A percentile compares a stretch with the other conserved stretches of the same genome.
These are phyloP conservation scores for Sporothrix brunneoviolacea DNA, from an alignment of 2,329 filamentous ascomycete genomes.

Conservation along the genomic window DNA sequence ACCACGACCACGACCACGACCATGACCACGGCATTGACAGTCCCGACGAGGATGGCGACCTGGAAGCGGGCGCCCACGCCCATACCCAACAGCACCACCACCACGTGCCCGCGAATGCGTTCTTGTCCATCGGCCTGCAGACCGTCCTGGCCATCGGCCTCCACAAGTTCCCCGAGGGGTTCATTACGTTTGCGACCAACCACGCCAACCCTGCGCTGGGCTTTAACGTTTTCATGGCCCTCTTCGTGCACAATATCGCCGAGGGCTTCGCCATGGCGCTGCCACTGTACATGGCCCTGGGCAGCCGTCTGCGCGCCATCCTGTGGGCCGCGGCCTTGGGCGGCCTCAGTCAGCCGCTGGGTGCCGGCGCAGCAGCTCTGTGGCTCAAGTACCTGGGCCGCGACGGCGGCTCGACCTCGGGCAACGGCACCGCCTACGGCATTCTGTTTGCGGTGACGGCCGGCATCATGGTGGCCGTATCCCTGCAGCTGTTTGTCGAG, in stretches of 20 bases:
- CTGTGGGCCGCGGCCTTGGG: conserved; percentile 77
- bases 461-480: conserved; percentile 94
- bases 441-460: conserved; percentile 82
- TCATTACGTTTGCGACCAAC: conserved; percentile 93
- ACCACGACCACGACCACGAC: neutral
- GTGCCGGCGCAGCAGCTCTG: conserved; percentile 73
- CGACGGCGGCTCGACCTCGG: conserved; percentile 52
- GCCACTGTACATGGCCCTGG: conserved; percentile 84
- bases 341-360: conserved; percentile 78
- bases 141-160: conserved; percentile 91
- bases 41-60: conserved; percentile 14
- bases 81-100: conserved; percentile 64
- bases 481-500: conserved; percentile 82
- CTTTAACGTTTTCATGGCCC: conserved; percentile 85
- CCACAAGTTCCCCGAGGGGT: conserved; percentile 86
- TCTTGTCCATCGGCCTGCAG: conserved; percentile 90
- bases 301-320: conserved; percentile 74
- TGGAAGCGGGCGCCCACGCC: conserved; percentile 21
- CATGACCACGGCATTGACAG: conserved; percentile 18
- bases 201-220: conserved; percentile 87
- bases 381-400: conserved; percentile 70
- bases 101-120: conserved; percentile 90
- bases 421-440: conserved; percentile 59
- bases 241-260: conserved; percentile 97
- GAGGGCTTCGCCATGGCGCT: conserved; percentile 94